Evolutionary conservation across 2,329 filamentous ascomycete species (phyloP), one percentile per base, ranked within the genome.

Genomic region (Bipolaris oryzae): DNA sequence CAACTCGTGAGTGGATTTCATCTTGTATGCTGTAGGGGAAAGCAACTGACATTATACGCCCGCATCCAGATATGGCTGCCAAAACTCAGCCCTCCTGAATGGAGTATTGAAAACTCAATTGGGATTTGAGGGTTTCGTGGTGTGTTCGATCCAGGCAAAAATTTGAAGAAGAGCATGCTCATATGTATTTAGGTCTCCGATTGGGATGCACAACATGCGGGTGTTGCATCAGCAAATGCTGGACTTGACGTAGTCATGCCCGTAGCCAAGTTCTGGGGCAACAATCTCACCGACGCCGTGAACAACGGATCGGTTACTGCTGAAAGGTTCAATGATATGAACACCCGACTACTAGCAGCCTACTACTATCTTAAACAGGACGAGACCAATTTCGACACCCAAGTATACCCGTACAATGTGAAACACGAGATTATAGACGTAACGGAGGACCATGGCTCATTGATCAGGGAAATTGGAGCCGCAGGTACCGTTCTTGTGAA

Each of bases 51-150:
- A 3, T 5, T 20, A 10, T 18, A 3, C 10, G 7, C 2, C 20
- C 23, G 13, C 33, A 31, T 9, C 33, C 23, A 48, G 45, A 4
- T 72, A 74, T 35, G 68, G 63, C 3, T 76, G 74, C 33, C 64
- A 75, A 44, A 76, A 75, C 56, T 35, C 68, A 81, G 63, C 61
- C 78, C 6, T 70, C 15, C n/a, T 82, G 16, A 84, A 84, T 57
- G 80, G 79, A 16, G 68, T 83, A 6, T 71, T 85, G 39, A 84
- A 83, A 60, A 75, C 72, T 1, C 80, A 85, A 55, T 70, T 84
- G 3, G 81, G 80, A 10, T 83, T 82, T 65, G 74, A 81, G 18
- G 76, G 76, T 6, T 77, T 73, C 49, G 69, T 78, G 9, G 66
- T 80, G 67, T 72, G 70, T 53, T 9, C 15, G 33, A n/a, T 33